Evolutionary conservation across 352 stramenopile genomes (phyloP), one percentile per base, ranked within the genome.

Genomic region (Globisporangium uncinulatum): DNA sequence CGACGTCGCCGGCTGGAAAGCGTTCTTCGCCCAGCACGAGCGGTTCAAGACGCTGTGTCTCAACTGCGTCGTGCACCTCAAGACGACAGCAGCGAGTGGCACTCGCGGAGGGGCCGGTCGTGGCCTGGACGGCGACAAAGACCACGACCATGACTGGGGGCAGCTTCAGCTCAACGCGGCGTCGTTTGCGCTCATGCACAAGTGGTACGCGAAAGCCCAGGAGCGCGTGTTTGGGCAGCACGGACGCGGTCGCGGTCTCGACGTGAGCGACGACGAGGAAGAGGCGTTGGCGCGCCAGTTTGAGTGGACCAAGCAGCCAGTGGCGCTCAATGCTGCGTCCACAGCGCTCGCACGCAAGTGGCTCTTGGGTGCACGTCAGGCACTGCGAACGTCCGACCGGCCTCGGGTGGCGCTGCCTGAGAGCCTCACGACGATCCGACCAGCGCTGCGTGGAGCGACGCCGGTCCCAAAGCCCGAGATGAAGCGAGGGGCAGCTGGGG

Each of bases 11-110:
- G 87, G 90, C 7, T 99, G 95, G 91, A 98, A 98, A 65, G 82
- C 82, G 13, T 99, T 98, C 59, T 99, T 97, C 58, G 69, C 82
- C 39, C 83, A 95, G 69, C 84, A 98, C 64, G 86, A 98, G 67
- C 81, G 80, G 51, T 98, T 98, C 69, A 90, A 96, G 76, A 98
- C 94, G 19, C 76, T 98, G 29, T 98, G 94, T 58, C 69, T 98
- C 17, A 94, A 89, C 52, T 98, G 95, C 65, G 78, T 98, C 36
- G 76, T 88, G 15, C 79, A 96, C 59, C 58, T 96, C 44, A 83
- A 71, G 62, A 80, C 63, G 17, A 76, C 54, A 11, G 68, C 60
- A 11, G 49, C 52, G 9, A 54, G 51, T 52, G 24, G 24, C 24
- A 1, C 24, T 29, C 24, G 24, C 24, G 24, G 24, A 29, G 24